Percentiles rank a stretch among this genome's conserved stretches.
These are phyloP conservation scores for Sphaerosporella brunnea DNA, from an alignment of 495 filamentous ascomycete species.

Conservation along the genomic window DNA sequence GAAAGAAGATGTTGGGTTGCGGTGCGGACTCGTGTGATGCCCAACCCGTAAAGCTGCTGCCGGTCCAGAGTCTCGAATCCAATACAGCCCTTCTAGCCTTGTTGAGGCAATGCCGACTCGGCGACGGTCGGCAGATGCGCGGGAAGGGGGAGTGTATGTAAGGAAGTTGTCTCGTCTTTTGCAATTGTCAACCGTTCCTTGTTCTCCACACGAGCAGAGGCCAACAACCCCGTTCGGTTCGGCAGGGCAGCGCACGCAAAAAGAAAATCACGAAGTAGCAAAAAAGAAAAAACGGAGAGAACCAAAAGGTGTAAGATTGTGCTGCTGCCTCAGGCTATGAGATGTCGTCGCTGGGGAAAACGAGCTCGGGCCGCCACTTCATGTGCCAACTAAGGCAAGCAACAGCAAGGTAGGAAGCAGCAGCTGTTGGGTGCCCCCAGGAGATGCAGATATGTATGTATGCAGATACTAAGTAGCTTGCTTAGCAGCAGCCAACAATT, in stretches of 20 bases:
- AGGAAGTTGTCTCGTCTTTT: background rate
- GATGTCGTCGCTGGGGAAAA: too few relatives aligned
- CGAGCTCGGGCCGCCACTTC: background rate
- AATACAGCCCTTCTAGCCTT: background rate
- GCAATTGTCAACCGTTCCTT: background rate
- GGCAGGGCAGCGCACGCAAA: background rate
- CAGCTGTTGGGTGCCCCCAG: background rate
- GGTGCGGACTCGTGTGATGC: too few relatives aligned
- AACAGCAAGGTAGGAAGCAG: background rate
- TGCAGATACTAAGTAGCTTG: too few relatives aligned
- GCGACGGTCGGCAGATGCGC: background rate
- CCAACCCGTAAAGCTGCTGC: too few relatives aligned
- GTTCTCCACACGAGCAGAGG: background rate
- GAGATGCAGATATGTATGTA: constrained; percentile 5
- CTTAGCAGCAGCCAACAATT: too few relatives aligned
- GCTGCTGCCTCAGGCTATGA: too few relatives aligned
- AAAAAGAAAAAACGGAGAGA: constrained; percentile 1
- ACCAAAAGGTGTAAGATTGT: too few relatives aligned
- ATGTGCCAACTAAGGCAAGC: background rate
- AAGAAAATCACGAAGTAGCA: background rate
- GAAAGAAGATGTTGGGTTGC: too few relatives aligned
- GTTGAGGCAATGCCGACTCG: background rate
- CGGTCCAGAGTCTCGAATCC: background rate
- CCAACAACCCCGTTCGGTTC: background rate
- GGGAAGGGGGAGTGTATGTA: too few relatives aligned